These are phyloP conservation scores for Purpureocillium takamizusanense DNA, from an alignment of 2,329 filamentous ascomycete species.

Conservation along the genomic window DNA sequence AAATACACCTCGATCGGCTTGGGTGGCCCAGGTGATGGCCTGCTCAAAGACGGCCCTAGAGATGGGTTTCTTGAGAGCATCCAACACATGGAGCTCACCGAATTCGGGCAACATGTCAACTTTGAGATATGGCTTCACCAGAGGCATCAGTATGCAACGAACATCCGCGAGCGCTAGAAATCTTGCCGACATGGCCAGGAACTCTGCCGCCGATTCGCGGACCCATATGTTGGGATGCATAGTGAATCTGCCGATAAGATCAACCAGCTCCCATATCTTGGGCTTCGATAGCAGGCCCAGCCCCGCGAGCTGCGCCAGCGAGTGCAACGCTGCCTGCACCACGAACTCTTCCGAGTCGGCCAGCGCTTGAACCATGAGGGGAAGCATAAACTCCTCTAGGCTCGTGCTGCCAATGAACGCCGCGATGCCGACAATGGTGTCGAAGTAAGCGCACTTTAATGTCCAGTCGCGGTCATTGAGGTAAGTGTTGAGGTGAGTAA, in stretches of 20 bases:
- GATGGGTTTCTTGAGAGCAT: conserved; percentile 74
- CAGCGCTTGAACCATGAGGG: conserved; percentile 89
- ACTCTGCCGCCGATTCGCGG: conserved; percentile 77
- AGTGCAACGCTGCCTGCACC: conserved; percentile 80
- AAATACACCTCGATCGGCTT: conserved; percentile 73
- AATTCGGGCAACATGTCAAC: conserved; percentile 57
- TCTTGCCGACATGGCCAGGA: conserved; percentile 66
- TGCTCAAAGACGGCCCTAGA: conserved; percentile 76
- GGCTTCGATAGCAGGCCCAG: conserved; percentile 78
- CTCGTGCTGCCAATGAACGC: conserved; percentile 82
- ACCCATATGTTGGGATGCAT: conserved; percentile 96
- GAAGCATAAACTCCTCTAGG: conserved; percentile 89
- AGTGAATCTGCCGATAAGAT: conserved; percentile 74
- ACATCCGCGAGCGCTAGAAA: conserved; percentile 73
- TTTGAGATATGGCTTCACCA: conserved; percentile 76
- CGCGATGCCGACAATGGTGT: conserved; percentile 87
- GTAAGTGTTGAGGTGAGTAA: conserved; percentile 95
- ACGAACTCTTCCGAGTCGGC: conserved; percentile 92
- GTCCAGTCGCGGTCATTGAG: conserved; percentile 95
- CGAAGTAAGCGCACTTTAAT: conserved; percentile 92
- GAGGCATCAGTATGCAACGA: conserved; percentile 72
- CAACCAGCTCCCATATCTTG: conserved; percentile 80
- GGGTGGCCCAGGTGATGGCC: conserved; percentile 75
- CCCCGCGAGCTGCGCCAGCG: conserved; percentile 78
- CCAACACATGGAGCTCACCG: conserved; percentile 65